phyloP scores from a whole-genome alignment of 1,284 basidiomycete genomes.

The Trichosporon asahii region DNA sequence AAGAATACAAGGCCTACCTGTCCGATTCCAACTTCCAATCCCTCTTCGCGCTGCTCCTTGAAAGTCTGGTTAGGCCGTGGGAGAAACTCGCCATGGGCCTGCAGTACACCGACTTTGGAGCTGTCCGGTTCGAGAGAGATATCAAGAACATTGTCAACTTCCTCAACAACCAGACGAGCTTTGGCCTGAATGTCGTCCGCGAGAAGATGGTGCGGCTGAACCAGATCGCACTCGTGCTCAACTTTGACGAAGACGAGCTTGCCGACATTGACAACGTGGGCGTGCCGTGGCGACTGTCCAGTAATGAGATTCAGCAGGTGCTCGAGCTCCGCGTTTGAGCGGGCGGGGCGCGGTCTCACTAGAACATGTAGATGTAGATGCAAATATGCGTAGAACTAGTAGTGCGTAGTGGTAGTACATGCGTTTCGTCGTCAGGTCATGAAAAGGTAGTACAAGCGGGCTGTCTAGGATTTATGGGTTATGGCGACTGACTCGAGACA shows the following conservation, averaged over 20 bases:
- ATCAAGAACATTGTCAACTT: constrained; percentile 77
- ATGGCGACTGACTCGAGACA: too few relatives aligned
- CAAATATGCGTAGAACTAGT: too few relatives aligned
- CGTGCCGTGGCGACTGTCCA: constrained; percentile 79
- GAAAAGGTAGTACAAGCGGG: too few relatives aligned
- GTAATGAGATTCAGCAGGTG: constrained; percentile 71
- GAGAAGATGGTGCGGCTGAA: constrained; percentile 89
- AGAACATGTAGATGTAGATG: too few relatives aligned
- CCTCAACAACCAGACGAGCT: constrained; percentile 77
- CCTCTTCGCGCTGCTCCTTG: constrained; percentile 79
- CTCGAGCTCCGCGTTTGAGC: constrained; percentile 58
- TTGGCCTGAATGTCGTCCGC: constrained; percentile 67
- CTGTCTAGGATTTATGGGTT: too few relatives aligned
- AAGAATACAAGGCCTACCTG: constrained; percentile 80
- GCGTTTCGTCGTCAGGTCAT: too few relatives aligned
- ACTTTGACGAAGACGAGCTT: constrained; percentile 84
- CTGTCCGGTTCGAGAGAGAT: constrained; percentile 92
- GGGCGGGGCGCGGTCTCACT: too few relatives aligned
- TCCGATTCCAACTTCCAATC: constrained; percentile 82
- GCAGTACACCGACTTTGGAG: constrained; percentile 93
- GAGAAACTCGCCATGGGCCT: constrained; percentile 79
- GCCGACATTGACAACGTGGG: constrained; percentile 85
- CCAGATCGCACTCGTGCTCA: constrained; percentile 88
- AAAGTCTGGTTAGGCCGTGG: constrained; percentile 86
- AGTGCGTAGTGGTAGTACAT: too few relatives aligned